Conservation (phyloP, 148 eudicot species). For the Dianthus caryophyllus region DNA sequence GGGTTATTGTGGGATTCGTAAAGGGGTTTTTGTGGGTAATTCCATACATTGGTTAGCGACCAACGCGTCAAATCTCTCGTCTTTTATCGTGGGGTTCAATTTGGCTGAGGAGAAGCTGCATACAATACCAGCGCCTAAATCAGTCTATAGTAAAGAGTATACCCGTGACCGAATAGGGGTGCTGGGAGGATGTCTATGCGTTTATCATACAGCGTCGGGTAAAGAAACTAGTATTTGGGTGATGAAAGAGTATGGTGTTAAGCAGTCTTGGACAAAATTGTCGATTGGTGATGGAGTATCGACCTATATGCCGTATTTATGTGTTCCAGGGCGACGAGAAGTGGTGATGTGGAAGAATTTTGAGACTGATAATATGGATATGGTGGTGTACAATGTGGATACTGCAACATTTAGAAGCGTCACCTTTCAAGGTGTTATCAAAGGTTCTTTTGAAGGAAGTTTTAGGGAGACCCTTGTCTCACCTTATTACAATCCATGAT, state of each 20-base stretch:
- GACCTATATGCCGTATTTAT: not conserved
- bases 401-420: not conserved
- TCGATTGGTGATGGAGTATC: not conserved
- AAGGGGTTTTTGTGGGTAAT: no score
- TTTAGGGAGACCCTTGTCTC: constrained; percentile 19
- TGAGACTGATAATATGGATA: not conserved
- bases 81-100: constrained; percentile 3
- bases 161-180: not conserved
- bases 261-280: constrained; percentile 14
- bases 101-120: no score
- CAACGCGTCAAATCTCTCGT: not conserved
- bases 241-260: constrained; percentile 18
- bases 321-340: not conserved
- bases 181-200: constrained; percentile 25
- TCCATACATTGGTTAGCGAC: not conserved
- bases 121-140: no score
- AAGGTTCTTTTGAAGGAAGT: not conserved
- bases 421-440: no score
- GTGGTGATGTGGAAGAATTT: not conserved
- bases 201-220: not conserved
- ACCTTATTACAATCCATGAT: constrained; percentile 14
- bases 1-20: no score
- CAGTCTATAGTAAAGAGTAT: no score
- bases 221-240: constrained; percentile 3
- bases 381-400: constrained; percentile 10